Evolutionary conservation across 2,329 filamentous ascomycete genomes (phyloP).

Genomic region (Rachicladosporium sp.): DNA sequence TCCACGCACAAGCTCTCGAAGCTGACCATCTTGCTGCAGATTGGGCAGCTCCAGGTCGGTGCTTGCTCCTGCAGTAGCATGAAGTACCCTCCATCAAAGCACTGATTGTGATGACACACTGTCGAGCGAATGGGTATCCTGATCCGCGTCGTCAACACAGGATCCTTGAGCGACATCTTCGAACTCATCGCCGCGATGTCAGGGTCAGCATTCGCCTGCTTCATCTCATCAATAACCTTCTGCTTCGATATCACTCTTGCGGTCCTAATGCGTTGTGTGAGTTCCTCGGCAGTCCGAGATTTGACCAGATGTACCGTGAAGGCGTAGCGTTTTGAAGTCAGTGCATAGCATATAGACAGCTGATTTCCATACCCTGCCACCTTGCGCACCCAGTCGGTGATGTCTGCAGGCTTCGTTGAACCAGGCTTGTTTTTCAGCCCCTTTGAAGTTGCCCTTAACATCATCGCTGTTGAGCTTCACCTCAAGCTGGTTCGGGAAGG

Average conservation of each 20-base stretch:
- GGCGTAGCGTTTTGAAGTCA: conserved; percentile 60
- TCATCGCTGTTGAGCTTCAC: conserved; percentile 81
- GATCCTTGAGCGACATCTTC: conserved; percentile 84
- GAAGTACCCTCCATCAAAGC: conserved; percentile 88
- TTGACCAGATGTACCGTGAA: conserved; percentile 65
- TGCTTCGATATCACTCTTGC: conserved; percentile 66
- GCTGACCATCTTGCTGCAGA: conserved; percentile 72
- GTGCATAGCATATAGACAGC: conserved; percentile 78
- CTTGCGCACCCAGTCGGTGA: conserved; percentile 64
- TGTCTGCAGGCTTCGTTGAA: conserved; percentile 84
- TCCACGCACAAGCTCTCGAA: conserved; percentile 80
- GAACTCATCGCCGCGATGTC: conserved; percentile 84
- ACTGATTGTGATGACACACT: conserved; percentile 79
- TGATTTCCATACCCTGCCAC: conserved; percentile 61
- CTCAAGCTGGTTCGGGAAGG: conserved; percentile 87
- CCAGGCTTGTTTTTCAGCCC: conserved; percentile 94
- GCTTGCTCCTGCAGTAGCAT: conserved; percentile 91
- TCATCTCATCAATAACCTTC: conserved; percentile 67
- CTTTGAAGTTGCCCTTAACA: conserved; percentile 77
- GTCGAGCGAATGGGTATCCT: conserved; percentile 66
- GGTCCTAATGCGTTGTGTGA: conserved; percentile 55
- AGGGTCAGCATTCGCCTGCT: conserved; percentile 61
- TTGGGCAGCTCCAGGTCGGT: conserved; percentile 90
- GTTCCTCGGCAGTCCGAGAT: conserved; percentile 55
- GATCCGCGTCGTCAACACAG: conserved; percentile 75